Evolutionary conservation across 495 filamentous ascomycete genomes (phyloP).

Genomic region (Neurospora sp.): DNA sequence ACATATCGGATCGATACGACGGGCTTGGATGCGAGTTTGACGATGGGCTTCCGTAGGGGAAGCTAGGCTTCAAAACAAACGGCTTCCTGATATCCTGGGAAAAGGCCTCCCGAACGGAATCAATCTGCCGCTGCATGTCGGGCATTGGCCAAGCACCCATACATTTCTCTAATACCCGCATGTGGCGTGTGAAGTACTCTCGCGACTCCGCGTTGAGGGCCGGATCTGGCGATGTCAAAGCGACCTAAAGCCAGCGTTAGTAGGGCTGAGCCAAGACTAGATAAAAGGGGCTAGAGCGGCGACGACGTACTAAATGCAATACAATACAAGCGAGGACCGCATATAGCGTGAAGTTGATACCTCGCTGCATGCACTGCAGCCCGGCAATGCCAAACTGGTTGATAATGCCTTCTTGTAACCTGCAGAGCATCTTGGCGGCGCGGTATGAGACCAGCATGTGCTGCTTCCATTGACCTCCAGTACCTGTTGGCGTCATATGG

Average conservation of each 20-base stretch:
- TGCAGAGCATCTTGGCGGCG: slow-evolving; percentile 80
- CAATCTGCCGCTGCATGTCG: slow-evolving; percentile 84
- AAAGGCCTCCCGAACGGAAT: slow-evolving; percentile 84
- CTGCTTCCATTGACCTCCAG: slow-evolving; percentile 72
- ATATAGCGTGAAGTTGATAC: slow-evolving; percentile 94
- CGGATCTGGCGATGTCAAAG: slow-evolving; percentile 87
- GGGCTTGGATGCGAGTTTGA: slow-evolving; percentile 50
- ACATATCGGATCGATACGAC: slow-evolving; percentile 30
- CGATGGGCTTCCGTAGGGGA: slow-evolving; percentile 78
- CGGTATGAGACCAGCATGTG: slow-evolving; percentile 81
- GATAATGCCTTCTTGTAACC: slow-evolving; percentile 80
- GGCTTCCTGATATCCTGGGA: slow-evolving; percentile 77
- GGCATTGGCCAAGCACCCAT: slow-evolving; percentile 80
- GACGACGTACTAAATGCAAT: slow-evolving; percentile 71
- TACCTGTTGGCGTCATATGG: slow-evolving; percentile 59
- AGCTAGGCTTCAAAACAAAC: slow-evolving; percentile 79
- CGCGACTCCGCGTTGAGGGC: slow-evolving; percentile 76
- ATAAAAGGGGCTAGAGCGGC: not conserved
- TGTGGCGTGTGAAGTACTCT: slow-evolving; percentile 88
- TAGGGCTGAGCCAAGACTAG: not conserved
- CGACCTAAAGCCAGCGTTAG: slow-evolving; percentile 47
- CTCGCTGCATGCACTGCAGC: slow-evolving; percentile 84
- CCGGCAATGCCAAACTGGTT: slow-evolving; percentile 69
- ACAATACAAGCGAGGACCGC: slow-evolving; percentile 86
- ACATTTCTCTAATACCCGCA: slow-evolving; percentile 87